Percentiles rank a stretch among this genome's conserved stretches.
phyloP scores from a whole-genome alignment of 1,139 yeast species.

The Candida neerlandica region DNA sequence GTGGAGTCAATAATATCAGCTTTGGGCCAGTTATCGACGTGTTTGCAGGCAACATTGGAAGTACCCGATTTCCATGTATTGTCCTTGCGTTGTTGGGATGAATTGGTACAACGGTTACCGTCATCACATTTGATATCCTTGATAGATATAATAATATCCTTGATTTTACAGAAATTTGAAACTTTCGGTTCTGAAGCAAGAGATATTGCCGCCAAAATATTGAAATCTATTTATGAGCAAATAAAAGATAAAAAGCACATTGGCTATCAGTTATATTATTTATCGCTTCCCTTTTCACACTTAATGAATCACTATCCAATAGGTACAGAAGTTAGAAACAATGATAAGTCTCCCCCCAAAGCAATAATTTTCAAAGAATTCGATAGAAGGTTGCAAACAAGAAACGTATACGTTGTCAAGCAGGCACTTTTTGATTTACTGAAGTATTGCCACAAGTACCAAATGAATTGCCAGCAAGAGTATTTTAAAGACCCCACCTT shows the following conservation, averaged over 20 bases:
- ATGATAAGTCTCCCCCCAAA: constrained; percentile 30
- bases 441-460: constrained; percentile 50
- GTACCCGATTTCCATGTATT: constrained; percentile 59
- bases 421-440: constrained; percentile 76
- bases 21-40: constrained; percentile 85
- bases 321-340: constrained; percentile 22
- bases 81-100: constrained; percentile 70
- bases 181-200: constrained; percentile 51
- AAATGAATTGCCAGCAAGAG: constrained; percentile 48
- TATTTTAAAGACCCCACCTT: constrained; percentile 32
- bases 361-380: constrained; percentile 49
- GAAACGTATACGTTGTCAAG: constrained; percentile 74
- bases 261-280: constrained; percentile 46
- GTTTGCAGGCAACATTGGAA: constrained; percentile 80
- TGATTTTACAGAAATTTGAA: constrained; percentile 64
- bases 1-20: constrained; percentile 70
- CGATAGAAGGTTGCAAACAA: constrained; percentile 59
- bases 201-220: constrained; percentile 46
- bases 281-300: constrained; percentile 52
- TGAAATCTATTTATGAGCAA: constrained; percentile 41
- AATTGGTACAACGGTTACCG: constrained; percentile 51
- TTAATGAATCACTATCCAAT: constrained; percentile 34
- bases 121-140: constrained; percentile 54
- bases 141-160: constrained; percentile 47
- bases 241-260: constrained; percentile 36